Evolutionary conservation across 768 basidiomycete species (phyloP).

Genomic region (Pilatotrama ljubarskyi): DNA sequence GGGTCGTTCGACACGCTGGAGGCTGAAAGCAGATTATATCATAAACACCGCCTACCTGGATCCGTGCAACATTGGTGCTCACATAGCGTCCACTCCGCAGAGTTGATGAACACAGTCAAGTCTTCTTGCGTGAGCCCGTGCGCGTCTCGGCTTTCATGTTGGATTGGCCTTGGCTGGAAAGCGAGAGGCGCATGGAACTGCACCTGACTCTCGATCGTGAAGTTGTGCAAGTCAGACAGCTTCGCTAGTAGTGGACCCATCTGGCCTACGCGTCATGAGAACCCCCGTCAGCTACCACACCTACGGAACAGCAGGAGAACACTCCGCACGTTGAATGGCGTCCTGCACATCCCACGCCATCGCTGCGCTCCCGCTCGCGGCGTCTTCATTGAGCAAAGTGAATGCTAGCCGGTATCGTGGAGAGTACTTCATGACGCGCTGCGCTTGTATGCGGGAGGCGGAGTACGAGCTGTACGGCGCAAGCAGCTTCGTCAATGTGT

Average conservation of each 20-base stretch:
- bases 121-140: slow-evolving; percentile 77
- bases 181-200: slow-evolving; percentile 90
- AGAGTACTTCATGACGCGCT: slow-evolving; percentile 72
- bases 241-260: slow-evolving; percentile 63
- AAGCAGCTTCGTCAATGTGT: slow-evolving; percentile 42
- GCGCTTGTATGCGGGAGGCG: slow-evolving; percentile 39
- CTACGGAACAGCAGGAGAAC: slow-evolving; percentile 43
- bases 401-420: slow-evolving; percentile 87
- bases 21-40: slow-evolving; percentile 45
- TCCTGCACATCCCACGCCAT: slow-evolving; percentile 71
- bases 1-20: slow-evolving; percentile 93
- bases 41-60: background rate
- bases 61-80: slow-evolving; percentile 19
- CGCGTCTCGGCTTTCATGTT: slow-evolving; percentile 34
- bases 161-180: slow-evolving; percentile 57
- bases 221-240: slow-evolving; percentile 76
- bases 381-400: slow-evolving; percentile 89
- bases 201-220: slow-evolving; percentile 92
- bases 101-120: slow-evolving; percentile 91
- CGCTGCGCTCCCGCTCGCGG: slow-evolving; percentile 59
- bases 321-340: slow-evolving; percentile 47
- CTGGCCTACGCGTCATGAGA: slow-evolving; percentile 50
- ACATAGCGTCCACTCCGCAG: slow-evolving; percentile 96
- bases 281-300: background rate
- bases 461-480: slow-evolving; percentile 42